phyloP scores from a whole-genome alignment of 305 asterid species.

The Fraxinus baroniana region DNA sequence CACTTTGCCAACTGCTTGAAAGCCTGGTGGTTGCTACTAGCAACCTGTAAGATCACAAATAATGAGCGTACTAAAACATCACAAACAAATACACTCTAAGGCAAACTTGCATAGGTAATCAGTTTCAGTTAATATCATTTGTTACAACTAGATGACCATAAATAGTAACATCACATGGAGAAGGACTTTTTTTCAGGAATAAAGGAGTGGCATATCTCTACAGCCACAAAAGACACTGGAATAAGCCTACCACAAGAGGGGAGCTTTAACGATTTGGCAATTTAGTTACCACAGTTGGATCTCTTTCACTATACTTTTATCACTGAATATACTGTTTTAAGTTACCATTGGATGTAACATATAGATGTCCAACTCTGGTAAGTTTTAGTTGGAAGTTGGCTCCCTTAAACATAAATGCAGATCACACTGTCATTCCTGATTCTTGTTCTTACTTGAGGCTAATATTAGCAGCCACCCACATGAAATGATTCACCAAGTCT shows the following conservation, averaged over 20 bases:
- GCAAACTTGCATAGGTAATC: neutral
- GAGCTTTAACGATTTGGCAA: neutral
- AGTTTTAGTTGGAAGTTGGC: neutral
- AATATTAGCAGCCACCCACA: neutral
- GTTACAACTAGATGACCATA: neutral
- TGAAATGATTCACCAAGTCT: neutral
- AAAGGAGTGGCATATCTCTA: neutral
- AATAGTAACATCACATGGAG: neutral
- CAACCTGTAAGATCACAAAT: neutral
- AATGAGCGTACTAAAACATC: neutral
- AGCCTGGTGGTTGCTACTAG: neutral
- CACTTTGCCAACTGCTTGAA: neutral
- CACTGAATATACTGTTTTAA: neutral
- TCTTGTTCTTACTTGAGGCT: neutral
- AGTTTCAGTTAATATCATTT: neutral
- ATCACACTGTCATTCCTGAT: neutral
- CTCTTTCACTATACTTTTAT: neutral
- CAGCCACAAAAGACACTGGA: neutral
- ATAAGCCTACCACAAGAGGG: neutral
- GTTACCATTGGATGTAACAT: neutral
- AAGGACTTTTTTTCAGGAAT: neutral
- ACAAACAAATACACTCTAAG: neutral
- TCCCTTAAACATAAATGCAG: neutral
- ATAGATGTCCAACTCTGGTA: neutral
- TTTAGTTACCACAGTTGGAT: neutral